Conservation (phyloP, 257 asterid genomes). For the Jacaranda copaia region DNA sequence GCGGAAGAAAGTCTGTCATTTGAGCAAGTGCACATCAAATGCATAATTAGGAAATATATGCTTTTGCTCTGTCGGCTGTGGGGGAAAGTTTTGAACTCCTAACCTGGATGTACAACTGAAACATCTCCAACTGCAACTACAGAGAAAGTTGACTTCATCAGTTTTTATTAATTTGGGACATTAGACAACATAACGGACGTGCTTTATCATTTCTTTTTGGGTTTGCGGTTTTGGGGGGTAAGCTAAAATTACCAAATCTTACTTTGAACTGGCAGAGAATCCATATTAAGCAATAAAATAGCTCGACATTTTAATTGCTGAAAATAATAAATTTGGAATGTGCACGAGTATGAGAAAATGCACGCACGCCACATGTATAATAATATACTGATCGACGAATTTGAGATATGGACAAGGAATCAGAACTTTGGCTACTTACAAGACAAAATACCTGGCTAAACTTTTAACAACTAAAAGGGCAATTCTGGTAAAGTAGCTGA, state of each 20-base stretch:
- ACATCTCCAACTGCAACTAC: background rate
- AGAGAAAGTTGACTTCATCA: slow-evolving; percentile 3
- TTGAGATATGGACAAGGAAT: slow-evolving; percentile 7
- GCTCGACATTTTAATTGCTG: slow-evolving; percentile 4
- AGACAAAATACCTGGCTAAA: slow-evolving; percentile 3
- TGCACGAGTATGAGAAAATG: background rate
- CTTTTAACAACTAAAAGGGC: slow-evolving; percentile 8
- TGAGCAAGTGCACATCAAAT: background rate
- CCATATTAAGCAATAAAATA: slow-evolving; percentile 8
- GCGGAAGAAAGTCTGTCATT: slow-evolving; percentile 13
- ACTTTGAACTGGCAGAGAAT: slow-evolving; percentile 2
- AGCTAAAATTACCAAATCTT: background rate
- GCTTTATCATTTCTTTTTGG: background rate
- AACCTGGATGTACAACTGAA: background rate
- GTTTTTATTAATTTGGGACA: background rate
- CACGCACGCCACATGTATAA: background rate
- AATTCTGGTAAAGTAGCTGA: slow-evolving; percentile 9
- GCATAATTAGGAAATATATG: background rate
- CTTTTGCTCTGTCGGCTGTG: background rate
- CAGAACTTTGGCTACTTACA: slow-evolving; percentile 6
- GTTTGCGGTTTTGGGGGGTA: background rate
- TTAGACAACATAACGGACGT: background rate
- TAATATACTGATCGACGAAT: background rate
- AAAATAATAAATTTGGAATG: background rate
- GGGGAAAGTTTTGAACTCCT: background rate